phyloP scores from a whole-genome alignment of 345 rosid genomes.

The Ceriops tagal region DNA sequence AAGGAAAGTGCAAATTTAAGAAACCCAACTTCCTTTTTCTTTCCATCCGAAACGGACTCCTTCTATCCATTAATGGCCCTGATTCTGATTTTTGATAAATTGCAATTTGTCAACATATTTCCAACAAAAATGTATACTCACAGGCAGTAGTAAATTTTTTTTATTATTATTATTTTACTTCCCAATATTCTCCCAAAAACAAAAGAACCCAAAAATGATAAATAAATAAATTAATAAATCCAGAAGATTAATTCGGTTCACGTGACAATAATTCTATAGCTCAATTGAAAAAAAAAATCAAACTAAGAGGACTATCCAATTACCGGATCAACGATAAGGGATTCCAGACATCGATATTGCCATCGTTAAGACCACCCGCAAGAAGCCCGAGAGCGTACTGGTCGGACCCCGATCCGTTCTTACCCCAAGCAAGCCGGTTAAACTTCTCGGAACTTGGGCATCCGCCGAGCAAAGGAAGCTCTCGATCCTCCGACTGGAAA shows the following conservation, averaged over 20 bases:
- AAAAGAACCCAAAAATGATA: too few species aligned
- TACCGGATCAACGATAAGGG: conserved; percentile 77
- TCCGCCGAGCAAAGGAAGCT: conserved; percentile 72
- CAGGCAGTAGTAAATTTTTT: too few species aligned
- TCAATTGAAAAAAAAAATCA: background rate
- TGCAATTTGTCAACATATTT: too few species aligned
- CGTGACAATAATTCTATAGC: background rate
- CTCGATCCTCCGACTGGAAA: conserved; percentile 87
- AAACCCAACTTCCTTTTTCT: too few species aligned
- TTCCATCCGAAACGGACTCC: too few species aligned
- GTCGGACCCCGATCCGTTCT: conserved; percentile 80
- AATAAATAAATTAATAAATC: too few species aligned
- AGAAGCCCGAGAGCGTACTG: conserved; percentile 72
- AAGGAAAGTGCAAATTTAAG: too few species aligned
- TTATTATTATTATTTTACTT: too few species aligned
- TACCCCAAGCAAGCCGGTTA: conserved; percentile 91
- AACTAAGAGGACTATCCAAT: background rate
- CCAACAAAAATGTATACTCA: too few species aligned
- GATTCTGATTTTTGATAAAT: too few species aligned
- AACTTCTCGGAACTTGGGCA: conserved; percentile 88
- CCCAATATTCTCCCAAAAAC: too few species aligned
- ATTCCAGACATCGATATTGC: conserved; percentile 85
- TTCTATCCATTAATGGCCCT: too few species aligned
- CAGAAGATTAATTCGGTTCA: conserved; percentile 3
- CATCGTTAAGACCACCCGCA: conserved; percentile 96